These are phyloP conservation scores for Candida succiphila DNA, from an alignment of 805 yeast species.

Conservation along the genomic window DNA sequence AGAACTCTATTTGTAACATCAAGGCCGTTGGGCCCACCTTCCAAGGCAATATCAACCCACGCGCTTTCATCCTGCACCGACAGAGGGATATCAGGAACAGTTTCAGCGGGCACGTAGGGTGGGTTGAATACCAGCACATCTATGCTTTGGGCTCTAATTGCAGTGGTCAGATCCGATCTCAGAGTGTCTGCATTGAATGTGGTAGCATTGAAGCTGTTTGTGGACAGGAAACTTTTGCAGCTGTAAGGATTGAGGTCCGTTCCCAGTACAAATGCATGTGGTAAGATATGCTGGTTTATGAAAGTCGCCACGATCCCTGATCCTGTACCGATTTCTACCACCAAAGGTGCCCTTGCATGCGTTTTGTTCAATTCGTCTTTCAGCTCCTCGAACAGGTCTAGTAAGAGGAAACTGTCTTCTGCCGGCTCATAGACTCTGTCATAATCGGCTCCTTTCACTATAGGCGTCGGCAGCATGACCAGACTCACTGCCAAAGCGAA, in stretches of 20 bases:
- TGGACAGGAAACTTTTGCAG: slow-evolving; percentile 38
- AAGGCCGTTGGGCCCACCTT: slow-evolving; percentile 92
- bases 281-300: slow-evolving; percentile 47
- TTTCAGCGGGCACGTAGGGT: slow-evolving; percentile 89
- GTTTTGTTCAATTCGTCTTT: slow-evolving; percentile 16
- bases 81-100: slow-evolving; percentile 52
- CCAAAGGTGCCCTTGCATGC: slow-evolving; percentile 33
- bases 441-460: slow-evolving; percentile 41
- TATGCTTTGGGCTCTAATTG: slow-evolving; percentile 34
- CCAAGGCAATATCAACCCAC: slow-evolving; percentile 85
- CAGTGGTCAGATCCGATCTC: slow-evolving; percentile 48
- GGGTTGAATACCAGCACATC: slow-evolving; percentile 88
- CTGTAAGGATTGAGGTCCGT: slow-evolving; percentile 81
- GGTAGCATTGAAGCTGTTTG: slow-evolving; percentile 21
- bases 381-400: slow-evolving; percentile 72
- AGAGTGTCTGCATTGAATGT: slow-evolving; percentile 30
- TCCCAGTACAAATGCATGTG: slow-evolving; percentile 45
- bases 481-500: no score
- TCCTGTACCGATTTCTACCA: slow-evolving; percentile 85
- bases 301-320: slow-evolving; percentile 86
- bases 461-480: slow-evolving; percentile 82
- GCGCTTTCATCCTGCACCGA: slow-evolving; percentile 33
- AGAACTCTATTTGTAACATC: slow-evolving; percentile 62
- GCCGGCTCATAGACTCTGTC: slow-evolving; percentile 89
- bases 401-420: slow-evolving; percentile 79